Base-by-base conservation (phyloP, 139 green algal species). In the Chlorella sorokiniana region DNA sequence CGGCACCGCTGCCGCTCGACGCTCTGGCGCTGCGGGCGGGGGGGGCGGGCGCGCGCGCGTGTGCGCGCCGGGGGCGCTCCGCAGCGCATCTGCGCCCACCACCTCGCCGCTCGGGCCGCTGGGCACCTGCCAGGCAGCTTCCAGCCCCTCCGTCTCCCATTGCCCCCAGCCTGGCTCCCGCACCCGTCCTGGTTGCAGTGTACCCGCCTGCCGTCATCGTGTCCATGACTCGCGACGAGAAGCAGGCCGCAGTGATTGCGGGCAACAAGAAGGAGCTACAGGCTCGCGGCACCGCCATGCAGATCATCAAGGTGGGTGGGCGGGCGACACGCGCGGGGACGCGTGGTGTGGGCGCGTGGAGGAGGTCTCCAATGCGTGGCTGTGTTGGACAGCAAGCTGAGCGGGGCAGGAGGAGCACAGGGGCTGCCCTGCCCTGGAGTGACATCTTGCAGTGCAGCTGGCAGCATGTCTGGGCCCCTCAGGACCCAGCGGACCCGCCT, bases 121-220 rank as follows among this genome's bases (percentile, higher is more conserved):
- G 8, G n/a, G 25, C 37, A 11, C 20, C 4, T 40, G 61, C 11
- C 3, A 31, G 25, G 7, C 52, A 23, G 22, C 52, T 31, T 68
- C 4, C 25, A 23, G 29, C 27, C 25, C 11, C 61, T 40, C 29
- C 4, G 62, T 6, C 62, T 29, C 31, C 62, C 14, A 14, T 25
- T 69, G 20, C 33, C 14, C 8, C 31, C 6, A 25, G 3, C n/a
- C n/a, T n/a, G n/a, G n/a, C n/a, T n/a, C n/a, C n/a, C n/a, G n/a
- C n/a, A n/a, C n/a, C n/a, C n/a, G n/a, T n/a, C n/a, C n/a, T n/a
- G n/a, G n/a, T n/a, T 79, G 73, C 73, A 79, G 73, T 68, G 37
- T 79, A 79, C 54, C 73, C 73, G 52, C 73, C 73, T 38, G 35
- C 73, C 38, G n/a, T 79, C 31, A 68, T 79, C 18, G 18, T 79